These are phyloP conservation scores for Gymnopilus dilepis DNA, from an alignment of 768 basidiomycete genomes.

Conservation along the genomic window DNA sequence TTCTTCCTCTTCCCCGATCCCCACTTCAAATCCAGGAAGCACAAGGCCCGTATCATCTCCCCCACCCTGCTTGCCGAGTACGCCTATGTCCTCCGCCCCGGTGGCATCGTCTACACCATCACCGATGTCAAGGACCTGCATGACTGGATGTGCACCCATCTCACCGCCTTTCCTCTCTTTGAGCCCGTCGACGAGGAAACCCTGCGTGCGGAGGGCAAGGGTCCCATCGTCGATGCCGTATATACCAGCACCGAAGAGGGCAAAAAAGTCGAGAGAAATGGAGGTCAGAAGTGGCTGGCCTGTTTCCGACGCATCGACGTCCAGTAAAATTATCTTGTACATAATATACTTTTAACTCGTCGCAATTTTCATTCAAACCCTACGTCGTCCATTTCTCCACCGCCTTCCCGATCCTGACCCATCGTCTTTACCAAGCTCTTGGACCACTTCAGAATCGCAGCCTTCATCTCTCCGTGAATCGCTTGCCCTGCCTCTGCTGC, in stretches of 20 bases:
- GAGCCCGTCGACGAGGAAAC: conserved; percentile 76
- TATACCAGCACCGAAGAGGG: conserved; percentile 93
- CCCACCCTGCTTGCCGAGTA: conserved; percentile 98
- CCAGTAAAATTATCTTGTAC: conserved; percentile 20
- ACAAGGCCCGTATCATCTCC: conserved; percentile 98
- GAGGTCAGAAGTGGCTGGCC: conserved; percentile 89
- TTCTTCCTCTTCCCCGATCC: conserved; percentile 99
- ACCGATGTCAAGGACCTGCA: conserved; percentile 96
- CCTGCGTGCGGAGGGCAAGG: conserved; percentile 77
- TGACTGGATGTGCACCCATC: conserved; percentile 92
- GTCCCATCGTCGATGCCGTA: conserved; percentile 80
- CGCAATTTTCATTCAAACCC: conserved; percentile 26
- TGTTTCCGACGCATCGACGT: conserved; percentile 77
- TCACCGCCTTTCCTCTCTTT: conserved; percentile 89
- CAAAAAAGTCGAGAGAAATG: conserved; percentile 92
- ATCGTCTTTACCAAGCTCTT: conserved; percentile 65
- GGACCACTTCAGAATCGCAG: conserved; percentile 68
- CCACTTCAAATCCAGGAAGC: conserved; percentile 97
- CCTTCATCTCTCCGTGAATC: conserved; percentile 85
- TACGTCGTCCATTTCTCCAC: conserved; percentile 43
- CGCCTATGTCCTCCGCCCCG: conserved; percentile 88
- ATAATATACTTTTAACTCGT: background rate
- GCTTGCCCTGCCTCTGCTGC: conserved; percentile 79
- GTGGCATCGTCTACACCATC: conserved; percentile 97
- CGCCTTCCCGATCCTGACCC: conserved; percentile 38